Evolutionary conservation across 306 rosid genomes (phyloP), one percentile per base, ranked within the genome.

Genomic region (Prunus fruticosa): DNA sequence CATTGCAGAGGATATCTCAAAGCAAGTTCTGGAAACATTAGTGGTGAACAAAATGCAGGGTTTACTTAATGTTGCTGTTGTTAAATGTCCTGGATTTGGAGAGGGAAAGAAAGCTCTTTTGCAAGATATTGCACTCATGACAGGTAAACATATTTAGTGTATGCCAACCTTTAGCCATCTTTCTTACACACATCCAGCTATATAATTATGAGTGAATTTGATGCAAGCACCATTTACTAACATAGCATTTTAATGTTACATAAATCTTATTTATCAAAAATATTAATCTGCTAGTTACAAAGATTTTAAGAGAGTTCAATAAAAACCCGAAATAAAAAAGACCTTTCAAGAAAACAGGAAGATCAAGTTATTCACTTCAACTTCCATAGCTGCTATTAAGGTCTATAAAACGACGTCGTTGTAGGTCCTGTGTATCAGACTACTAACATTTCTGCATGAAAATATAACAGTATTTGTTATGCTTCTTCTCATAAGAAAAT

Each of bases 101-200:
- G 97, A 87, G 72, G 83, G 88, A 64, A 92, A 95, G 88, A 95
- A 95, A 77, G 93, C 92, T 64, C 78, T 92, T 67, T 83, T 95
- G 84, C 98, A 95, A 79, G 97, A 95, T 83, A 90, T 95, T 85
- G 97, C 98, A 45, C 90, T 95, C 23, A 90, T 95, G 92, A 92
- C 98, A 56, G 98, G 98, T 89, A 81, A 83, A 86, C 65, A 79
- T 71, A 41, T 46, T 79, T 76, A 38, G 56, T 14, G 34, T 51
- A 63, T 72, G 52, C 46, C 25, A 47, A 82, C 9, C 30, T 46
- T 65, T 28, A 28, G 64, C 30, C 52, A 9, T 64, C 47, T 58
- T 47, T 58, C 51, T 53, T 10, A 25, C 27, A 23, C 43, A n/a
- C 25, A 10, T 23, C 67, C 49, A 30, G 53, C 64, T 20, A 2